Conservation (phyloP, 2,329 filamentous ascomycete genomes). For the Podosphaera xanthii region DNA sequence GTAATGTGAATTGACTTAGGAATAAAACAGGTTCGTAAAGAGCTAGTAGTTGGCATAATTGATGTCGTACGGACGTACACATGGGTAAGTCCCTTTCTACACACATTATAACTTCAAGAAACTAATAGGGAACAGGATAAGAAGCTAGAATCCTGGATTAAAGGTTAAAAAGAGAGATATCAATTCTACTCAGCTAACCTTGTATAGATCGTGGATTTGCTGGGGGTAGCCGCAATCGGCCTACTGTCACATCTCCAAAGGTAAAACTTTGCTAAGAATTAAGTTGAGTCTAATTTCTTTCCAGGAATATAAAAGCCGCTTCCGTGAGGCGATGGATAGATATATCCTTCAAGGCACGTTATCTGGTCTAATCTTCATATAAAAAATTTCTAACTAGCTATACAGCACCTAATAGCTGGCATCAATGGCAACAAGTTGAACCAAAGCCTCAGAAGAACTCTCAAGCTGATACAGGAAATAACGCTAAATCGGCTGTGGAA, state of each 20-base stretch:
- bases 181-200: neutral
- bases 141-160: slow-evolving; percentile 99
- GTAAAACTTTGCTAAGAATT: slow-evolving; percentile 22
- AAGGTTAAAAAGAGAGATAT: slow-evolving; percentile 19
- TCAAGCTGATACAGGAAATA: neutral
- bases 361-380: neutral
- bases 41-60: slow-evolving; percentile 92
- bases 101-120: neutral
- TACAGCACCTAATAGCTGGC: slow-evolving; percentile 10
- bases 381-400: slow-evolving; percentile 2
- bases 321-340: slow-evolving; percentile 89
- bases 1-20: neutral
- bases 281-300: neutral
- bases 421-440: slow-evolving; percentile 7
- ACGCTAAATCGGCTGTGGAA: neutral
- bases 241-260: slow-evolving; percentile 89
- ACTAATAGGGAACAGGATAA: slow-evolving; percentile 35
- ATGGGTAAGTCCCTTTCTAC: slow-evolving; percentile 27
- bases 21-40: slow-evolving; percentile 33
- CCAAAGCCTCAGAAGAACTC: neutral
- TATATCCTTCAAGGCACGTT: slow-evolving; percentile 25
- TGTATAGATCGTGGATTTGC: slow-evolving; percentile 52
- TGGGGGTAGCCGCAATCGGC: slow-evolving; percentile 53
- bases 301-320: slow-evolving; percentile 70
- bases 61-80: slow-evolving; percentile 97